phyloP scores from a whole-genome alignment of 1,284 basidiomycete species.

The Ceratobasidium sp. region DNA sequence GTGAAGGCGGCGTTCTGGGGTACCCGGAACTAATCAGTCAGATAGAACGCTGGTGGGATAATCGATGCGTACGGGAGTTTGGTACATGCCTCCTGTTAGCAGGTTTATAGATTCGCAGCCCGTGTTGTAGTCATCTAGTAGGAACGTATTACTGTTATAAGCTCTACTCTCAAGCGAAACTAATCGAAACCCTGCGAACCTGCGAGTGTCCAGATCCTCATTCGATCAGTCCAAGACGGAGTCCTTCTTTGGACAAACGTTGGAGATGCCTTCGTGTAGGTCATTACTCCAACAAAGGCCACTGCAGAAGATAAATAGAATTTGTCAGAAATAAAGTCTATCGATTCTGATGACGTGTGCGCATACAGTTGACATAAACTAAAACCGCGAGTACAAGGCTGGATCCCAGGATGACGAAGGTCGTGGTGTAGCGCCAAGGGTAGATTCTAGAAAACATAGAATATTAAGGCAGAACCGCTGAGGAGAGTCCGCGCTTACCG shows the following conservation, averaged over 20 bases:
- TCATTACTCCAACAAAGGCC: background rate
- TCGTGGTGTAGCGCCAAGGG: background rate
- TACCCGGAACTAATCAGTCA: background rate
- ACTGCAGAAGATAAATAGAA: background rate
- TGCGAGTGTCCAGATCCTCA: background rate
- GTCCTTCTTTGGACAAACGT: background rate
- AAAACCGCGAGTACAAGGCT: background rate
- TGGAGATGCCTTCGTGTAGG: background rate
- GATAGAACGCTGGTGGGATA: background rate
- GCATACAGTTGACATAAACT: slow-evolving; percentile 2
- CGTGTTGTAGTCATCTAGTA: background rate
- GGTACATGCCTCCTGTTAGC: slow-evolving; percentile 3
- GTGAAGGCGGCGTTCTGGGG: background rate
- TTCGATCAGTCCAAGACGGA: background rate
- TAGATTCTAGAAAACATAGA: background rate
- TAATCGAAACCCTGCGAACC: background rate
- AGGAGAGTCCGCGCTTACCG: background rate
- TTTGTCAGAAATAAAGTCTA: too few species aligned
- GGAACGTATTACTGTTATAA: background rate
- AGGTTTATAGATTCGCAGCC: background rate
- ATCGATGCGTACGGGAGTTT: background rate
- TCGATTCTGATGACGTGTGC: background rate
- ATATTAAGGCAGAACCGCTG: background rate
- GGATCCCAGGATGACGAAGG: background rate
- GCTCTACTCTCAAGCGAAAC: background rate